Evolutionary conservation across 768 basidiomycete genomes (phyloP).

Genomic region (Podaxis sp.): DNA sequence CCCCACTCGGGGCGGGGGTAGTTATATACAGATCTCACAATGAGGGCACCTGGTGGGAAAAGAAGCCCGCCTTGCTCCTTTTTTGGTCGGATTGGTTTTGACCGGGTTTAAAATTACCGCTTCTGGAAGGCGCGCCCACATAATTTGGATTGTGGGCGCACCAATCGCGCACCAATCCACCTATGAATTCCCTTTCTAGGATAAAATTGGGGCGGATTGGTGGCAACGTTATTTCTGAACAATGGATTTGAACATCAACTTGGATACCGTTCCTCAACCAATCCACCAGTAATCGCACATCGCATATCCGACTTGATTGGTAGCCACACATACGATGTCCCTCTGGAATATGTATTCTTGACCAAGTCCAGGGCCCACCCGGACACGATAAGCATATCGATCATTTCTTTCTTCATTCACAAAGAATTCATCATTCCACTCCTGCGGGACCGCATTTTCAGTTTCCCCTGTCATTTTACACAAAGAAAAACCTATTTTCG

Average conservation of each 20-base stretch:
- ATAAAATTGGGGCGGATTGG: slow-evolving; percentile 6
- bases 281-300: neutral
- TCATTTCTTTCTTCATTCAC: neutral
- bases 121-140: slow-evolving; percentile 11
- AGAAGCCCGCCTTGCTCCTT: neutral
- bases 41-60: slow-evolving; percentile 5
- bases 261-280: neutral
- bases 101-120: neutral
- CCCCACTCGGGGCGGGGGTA: neutral
- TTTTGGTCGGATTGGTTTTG: slow-evolving; percentile 8
- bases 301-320: neutral
- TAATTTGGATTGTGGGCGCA: slow-evolving; percentile 3
- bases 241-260: neutral
- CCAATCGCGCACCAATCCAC: slow-evolving; percentile 14
- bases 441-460: neutral
- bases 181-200: slow-evolving; percentile 3
- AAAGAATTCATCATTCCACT: slow-evolving; percentile 1
- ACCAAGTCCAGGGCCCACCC: neutral
- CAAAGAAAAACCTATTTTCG: neutral
- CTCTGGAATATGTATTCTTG: neutral
- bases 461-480: neutral
- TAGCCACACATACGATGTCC: neutral
- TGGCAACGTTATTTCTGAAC: neutral
- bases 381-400: neutral
- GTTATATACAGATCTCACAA: slow-evolving; percentile 9